Evolutionary conservation across 305 asterid genomes (phyloP).

Genomic region (Solanum hybrid): DNA sequence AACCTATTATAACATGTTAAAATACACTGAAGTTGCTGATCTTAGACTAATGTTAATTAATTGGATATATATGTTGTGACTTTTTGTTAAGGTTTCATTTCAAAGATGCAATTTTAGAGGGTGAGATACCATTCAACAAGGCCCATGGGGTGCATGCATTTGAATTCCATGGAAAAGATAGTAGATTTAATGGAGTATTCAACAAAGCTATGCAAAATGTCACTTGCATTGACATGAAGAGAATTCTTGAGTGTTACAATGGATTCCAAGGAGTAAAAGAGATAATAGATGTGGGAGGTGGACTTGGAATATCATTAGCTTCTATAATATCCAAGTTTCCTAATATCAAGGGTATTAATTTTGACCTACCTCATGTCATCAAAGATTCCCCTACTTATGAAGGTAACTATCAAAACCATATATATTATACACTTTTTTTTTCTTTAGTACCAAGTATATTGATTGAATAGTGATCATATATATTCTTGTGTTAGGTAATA

Average conservation of each 20-base stretch:
- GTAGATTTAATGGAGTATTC: conserved; percentile 21
- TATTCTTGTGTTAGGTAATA: neutral
- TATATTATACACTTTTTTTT: neutral
- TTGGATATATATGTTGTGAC: neutral
- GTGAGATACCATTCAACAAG: conserved; percentile 23
- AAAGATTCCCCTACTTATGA: conserved; percentile 18
- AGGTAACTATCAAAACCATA: neutral
- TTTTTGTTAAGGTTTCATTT: conserved; percentile 11
- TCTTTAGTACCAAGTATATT: neutral
- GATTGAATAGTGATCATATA: neutral
- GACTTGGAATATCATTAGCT: conserved; percentile 15
- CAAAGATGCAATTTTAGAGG: conserved; percentile 27
- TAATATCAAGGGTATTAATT: conserved; percentile 17
- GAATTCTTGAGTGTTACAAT: conserved; percentile 16
- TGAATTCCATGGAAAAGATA: conserved; percentile 16
- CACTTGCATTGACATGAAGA: conserved; percentile 19
- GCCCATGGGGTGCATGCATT: conserved; percentile 21
- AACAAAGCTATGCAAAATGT: conserved; percentile 23
- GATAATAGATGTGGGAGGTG: conserved; percentile 26
- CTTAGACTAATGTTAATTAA: neutral
- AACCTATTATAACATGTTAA: neutral
- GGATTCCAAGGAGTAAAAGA: conserved; percentile 20
- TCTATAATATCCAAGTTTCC: conserved; percentile 18
- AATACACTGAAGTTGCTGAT: neutral
- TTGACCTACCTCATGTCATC: conserved; percentile 23